These are phyloP conservation scores for Pyrenophora teres DNA, from an alignment of 2,329 filamentous ascomycete genomes.

Conservation along the genomic window DNA sequence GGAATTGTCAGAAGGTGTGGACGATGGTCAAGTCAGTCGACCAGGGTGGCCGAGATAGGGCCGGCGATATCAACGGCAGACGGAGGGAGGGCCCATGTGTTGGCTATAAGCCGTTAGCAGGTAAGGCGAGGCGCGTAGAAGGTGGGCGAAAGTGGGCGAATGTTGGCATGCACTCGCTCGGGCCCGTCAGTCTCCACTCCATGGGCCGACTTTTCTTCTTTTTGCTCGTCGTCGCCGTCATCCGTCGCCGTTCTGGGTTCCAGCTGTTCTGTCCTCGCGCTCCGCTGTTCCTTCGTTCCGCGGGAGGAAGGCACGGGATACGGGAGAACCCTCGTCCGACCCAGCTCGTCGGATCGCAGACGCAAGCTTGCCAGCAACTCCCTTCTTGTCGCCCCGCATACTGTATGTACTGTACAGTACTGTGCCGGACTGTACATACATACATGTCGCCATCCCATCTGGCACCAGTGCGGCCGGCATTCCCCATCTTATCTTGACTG, in stretches of 20 bases:
- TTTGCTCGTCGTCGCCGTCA: neutral
- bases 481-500: neutral
- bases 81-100: neutral
- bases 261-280: no score
- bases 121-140: slow-evolving; percentile 7
- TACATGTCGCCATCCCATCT: no score
- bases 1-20: neutral
- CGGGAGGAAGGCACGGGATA: slow-evolving; percentile 12
- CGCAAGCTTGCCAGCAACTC: neutral
- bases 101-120: slow-evolving; percentile 5
- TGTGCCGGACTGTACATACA: neutral
- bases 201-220: no score
- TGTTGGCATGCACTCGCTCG: no score
- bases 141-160: no score
- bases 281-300: slow-evolving; percentile 5
- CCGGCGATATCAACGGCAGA: slow-evolving; percentile 5
- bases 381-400: neutral
- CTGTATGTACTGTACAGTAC: neutral
- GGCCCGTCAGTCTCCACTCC: no score
- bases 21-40: neutral
- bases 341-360: slow-evolving; percentile 13
- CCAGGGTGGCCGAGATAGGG: slow-evolving; percentile 10
- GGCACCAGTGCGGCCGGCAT: neutral
- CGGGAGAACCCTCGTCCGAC: slow-evolving; percentile 19
- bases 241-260: neutral